A percentile compares a stretch with the other conserved stretches of the same genome.
Conservation (phyloP, 768 basidiomycete species). For the Leccinum subgranulosum region DNA sequence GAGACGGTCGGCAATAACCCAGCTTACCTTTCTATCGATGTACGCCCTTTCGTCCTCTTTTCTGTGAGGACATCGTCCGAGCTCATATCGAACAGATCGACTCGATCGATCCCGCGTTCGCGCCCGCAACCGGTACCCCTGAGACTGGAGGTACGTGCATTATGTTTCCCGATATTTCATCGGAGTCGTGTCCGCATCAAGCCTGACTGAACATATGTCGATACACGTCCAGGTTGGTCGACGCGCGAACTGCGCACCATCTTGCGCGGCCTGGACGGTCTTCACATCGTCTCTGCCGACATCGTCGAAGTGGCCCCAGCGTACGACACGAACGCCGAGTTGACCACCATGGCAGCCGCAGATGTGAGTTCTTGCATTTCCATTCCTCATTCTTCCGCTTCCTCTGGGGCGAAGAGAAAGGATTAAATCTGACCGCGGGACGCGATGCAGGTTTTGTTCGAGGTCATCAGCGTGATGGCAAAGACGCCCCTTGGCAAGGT, state of each 20-base stretch:
- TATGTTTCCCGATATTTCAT: too few species aligned
- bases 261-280: constrained; percentile 69
- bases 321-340: constrained; percentile 66
- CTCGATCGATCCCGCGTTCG: constrained; percentile 78
- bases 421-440: constrained; percentile 1
- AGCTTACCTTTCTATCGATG: constrained; percentile 78
- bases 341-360: constrained; percentile 62
- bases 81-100: constrained; percentile 49
- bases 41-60: constrained; percentile 28
- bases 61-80: background rate
- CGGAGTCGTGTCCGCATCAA: background rate
- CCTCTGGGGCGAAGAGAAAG: too few species aligned
- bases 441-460: constrained; percentile 58
- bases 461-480: constrained; percentile 75
- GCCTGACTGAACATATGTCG: background rate
- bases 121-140: constrained; percentile 81
- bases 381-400: background rate
- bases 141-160: constrained; percentile 61
- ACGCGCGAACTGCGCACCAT: constrained; percentile 79
- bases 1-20: constrained; percentile 72
- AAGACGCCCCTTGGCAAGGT: constrained; percentile 74
- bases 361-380: constrained; percentile 38
- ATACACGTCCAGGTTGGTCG: constrained; percentile 48
- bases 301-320: constrained; percentile 85
- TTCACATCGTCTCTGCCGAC: constrained; percentile 77